Evolutionary conservation across 805 yeast species (phyloP).

Genomic region (Schizosaccharomyces cryophilus): DNA sequence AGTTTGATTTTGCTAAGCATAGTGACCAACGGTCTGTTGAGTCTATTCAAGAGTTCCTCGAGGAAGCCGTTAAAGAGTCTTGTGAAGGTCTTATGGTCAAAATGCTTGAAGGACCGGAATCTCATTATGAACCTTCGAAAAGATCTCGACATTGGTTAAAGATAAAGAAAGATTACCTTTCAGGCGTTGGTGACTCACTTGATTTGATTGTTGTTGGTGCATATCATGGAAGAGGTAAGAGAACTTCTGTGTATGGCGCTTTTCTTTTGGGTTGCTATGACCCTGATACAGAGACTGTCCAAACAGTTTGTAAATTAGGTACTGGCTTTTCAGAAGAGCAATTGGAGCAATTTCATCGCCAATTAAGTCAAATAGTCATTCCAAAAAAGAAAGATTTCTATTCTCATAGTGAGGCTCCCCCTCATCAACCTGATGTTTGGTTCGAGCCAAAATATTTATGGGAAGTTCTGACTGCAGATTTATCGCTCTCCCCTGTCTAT

Average conservation of each 20-base stretch:
- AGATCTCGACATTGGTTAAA: slow-evolving; percentile 90
- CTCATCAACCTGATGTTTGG: slow-evolving; percentile 84
- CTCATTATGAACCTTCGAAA: slow-evolving; percentile 80
- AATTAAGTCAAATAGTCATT: slow-evolving; percentile 43
- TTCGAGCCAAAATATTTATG: slow-evolving; percentile 65
- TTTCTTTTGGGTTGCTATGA: slow-evolving; percentile 77
- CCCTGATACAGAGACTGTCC: slow-evolving; percentile 74
- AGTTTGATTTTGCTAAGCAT: slow-evolving; percentile 55
- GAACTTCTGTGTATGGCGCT: slow-evolving; percentile 91
- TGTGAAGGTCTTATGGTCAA: slow-evolving; percentile 97
- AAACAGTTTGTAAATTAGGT: slow-evolving; percentile 89
- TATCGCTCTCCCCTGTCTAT: slow-evolving; percentile 68
- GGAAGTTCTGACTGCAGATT: slow-evolving; percentile 79
- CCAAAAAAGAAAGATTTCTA: slow-evolving; percentile 39
- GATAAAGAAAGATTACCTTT: slow-evolving; percentile 74
- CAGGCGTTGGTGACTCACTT: slow-evolving; percentile 86
- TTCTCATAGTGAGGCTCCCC: slow-evolving; percentile 30
- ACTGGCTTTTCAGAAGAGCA: slow-evolving; percentile 87
- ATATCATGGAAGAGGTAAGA: slow-evolving; percentile 74
- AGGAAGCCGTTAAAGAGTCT: slow-evolving; percentile 64
- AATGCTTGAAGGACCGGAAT: slow-evolving; percentile 54
- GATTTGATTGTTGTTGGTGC: slow-evolving; percentile 90
- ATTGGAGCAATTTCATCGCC: slow-evolving; percentile 32
- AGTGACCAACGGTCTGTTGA: slow-evolving; percentile 44
- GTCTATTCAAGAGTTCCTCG: slow-evolving; percentile 63